phyloP scores from a whole-genome alignment of 345 rosid genomes.

The Citrus medica region DNA sequence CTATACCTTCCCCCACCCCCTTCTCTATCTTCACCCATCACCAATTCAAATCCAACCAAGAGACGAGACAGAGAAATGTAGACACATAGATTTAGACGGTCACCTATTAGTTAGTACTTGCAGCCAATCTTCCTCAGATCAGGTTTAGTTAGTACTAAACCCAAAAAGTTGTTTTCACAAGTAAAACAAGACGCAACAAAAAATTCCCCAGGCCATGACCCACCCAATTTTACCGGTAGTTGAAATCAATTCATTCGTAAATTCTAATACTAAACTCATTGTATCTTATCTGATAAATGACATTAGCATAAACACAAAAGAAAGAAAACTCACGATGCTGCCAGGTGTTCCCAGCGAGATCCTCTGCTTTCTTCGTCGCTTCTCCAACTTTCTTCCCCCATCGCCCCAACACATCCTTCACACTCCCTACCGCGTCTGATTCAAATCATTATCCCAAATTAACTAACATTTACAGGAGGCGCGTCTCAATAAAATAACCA shows the following conservation, averaged over 20 bases:
- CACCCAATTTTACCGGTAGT: neutral
- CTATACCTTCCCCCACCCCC: neutral
- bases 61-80: neutral
- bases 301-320: neutral
- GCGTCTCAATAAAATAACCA: neutral
- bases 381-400: slow-evolving; percentile 44
- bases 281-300: no score
- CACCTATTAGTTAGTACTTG: neutral
- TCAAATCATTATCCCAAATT: slow-evolving; percentile 13
- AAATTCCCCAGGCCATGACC: neutral
- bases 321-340: slow-evolving; percentile 29
- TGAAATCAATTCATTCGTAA: neutral
- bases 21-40: neutral
- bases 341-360: slow-evolving; percentile 42
- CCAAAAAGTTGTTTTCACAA: neutral
- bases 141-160: neutral
- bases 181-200: neutral
- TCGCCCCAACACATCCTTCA: slow-evolving; percentile 39
- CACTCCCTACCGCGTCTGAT: slow-evolving; percentile 45
- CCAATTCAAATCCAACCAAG: neutral
- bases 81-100: no score
- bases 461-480: neutral
- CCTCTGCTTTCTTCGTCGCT: slow-evolving; percentile 45
- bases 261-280: neutral
- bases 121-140: neutral